Base-by-base conservation (phyloP, 768 basidiomycete species). In the Lactifluus pinguis region DNA sequence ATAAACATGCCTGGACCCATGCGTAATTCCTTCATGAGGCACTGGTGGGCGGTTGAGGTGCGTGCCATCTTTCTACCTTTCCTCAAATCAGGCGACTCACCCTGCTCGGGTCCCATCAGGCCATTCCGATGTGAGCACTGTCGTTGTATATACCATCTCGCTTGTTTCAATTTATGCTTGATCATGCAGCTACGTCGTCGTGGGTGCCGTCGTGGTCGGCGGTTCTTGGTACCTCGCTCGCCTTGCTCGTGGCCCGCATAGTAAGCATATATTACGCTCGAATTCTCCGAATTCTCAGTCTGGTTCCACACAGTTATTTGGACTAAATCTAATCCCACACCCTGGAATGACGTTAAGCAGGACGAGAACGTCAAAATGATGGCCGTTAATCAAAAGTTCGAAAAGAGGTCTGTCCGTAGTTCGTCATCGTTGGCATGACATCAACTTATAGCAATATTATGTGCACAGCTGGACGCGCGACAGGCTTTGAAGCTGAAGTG, bases 341-440 rank as follows among this genome's bases (percentile, higher is more conserved):
- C 92, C n/a, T 94, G 89, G 89, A 89, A 90, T 74, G 79, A 82
- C 59, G 80, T 93, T 70, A 79, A 88, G 71, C 84, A 79, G 42
- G 78, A 86, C 68, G 84, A 93, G 73, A 82, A 82, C 65, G 88
- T 80, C 55, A 92, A 92, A 75, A 48, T 92, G 61, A 68, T 83
- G 70, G 71, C 79, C 48, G 80, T 89, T 42, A 83, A 85, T 75
- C 84, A 87, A 70, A 85, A 82, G 67, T 90, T 92, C 67, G 79
- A 85, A 8, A 86, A 84, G 77, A 83, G 78, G 90, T 86, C 50
- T 57, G 83, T 71, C 34, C 25, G 1, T 50, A 8, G 19, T 56
- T 17, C 10, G 25, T 41, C 10, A 19, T 10, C 41, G 47, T 36
- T 66, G 62, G 60, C 55, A 48, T 54, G 53, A 52, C 59, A 32